Evolutionary conservation across 2,329 filamentous ascomycete species (phyloP).

Genomic region (Pestalotiopsis sp.): DNA sequence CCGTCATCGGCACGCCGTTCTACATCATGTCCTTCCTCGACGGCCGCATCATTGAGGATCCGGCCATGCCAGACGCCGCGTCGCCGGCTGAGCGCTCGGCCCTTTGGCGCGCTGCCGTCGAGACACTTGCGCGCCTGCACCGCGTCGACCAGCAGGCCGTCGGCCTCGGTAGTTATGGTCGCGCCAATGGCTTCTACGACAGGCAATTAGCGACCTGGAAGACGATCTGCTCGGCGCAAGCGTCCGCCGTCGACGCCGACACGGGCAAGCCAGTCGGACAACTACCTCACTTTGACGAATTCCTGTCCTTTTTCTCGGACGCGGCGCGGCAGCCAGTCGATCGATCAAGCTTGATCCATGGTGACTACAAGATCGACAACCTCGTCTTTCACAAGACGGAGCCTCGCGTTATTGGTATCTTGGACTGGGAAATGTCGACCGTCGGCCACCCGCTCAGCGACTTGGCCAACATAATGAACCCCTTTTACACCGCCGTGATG

Average conservation of each 20-base stretch:
- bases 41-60: slow-evolving; percentile 90
- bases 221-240: slow-evolving; percentile 77
- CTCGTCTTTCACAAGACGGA: slow-evolving; percentile 87
- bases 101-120: slow-evolving; percentile 85
- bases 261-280: slow-evolving; percentile 74
- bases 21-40: slow-evolving; percentile 97
- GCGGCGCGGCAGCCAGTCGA: slow-evolving; percentile 72
- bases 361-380: slow-evolving; percentile 96
- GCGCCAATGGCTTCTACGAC: slow-evolving; percentile 74
- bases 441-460: slow-evolving; percentile 95
- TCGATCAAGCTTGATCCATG: slow-evolving; percentile 79
- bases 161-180: slow-evolving; percentile 73
- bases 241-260: slow-evolving; percentile 72
- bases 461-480: slow-evolving; percentile 73
- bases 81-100: slow-evolving; percentile 66
- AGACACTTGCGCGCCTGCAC: slow-evolving; percentile 84
- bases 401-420: slow-evolving; percentile 79
- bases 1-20: slow-evolving; percentile 84
- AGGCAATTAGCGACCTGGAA: slow-evolving; percentile 84
- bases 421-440: slow-evolving; percentile 99
- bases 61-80: slow-evolving; percentile 63
- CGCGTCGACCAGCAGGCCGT: slow-evolving; percentile 66
- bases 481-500: slow-evolving; percentile 41
- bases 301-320: slow-evolving; percentile 76
- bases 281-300: slow-evolving; percentile 80